Evolutionary conservation across 2,329 filamentous ascomycete genomes (phyloP).

Genomic region (Colletotrichum brevisporum): DNA sequence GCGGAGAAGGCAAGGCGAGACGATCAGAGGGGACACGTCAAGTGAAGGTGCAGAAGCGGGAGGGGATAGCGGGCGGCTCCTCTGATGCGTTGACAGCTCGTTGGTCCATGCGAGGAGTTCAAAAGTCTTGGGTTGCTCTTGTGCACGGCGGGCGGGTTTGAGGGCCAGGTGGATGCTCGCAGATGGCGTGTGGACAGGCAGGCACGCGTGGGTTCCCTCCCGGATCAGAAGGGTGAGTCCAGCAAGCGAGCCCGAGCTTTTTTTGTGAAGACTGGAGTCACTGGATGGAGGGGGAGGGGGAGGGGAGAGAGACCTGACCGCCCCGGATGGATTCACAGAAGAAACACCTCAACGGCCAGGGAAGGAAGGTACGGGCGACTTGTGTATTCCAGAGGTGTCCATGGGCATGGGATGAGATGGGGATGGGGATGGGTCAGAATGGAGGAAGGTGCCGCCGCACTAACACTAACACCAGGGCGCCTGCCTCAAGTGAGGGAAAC

Average conservation of each 20-base stretch:
- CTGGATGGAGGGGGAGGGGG: constrained; percentile 4
- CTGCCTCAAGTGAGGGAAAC: constrained; percentile 16
- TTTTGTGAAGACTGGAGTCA: neutral
- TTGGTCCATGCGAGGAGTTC: constrained; percentile 27
- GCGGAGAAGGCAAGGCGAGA: constrained; percentile 25
- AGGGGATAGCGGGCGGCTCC: constrained; percentile 24
- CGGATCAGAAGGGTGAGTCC: constrained; percentile 16
- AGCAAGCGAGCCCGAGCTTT: constrained; percentile 12
- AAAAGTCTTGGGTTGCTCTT: constrained; percentile 30
- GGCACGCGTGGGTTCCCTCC: constrained; percentile 35
- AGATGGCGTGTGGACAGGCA: constrained; percentile 1
- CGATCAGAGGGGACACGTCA: constrained; percentile 26
- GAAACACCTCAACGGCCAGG: constrained; percentile 2
- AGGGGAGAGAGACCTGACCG: neutral
- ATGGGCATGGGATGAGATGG: constrained; percentile 1
- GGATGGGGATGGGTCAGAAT: constrained; percentile 1
- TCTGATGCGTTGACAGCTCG: constrained; percentile 32
- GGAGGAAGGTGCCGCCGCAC: constrained; percentile 16
- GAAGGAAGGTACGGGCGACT: constrained; percentile 9
- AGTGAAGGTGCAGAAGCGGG: constrained; percentile 25
- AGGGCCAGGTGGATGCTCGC: constrained; percentile 20
- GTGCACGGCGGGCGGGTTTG: constrained; percentile 17
- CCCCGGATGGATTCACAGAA: neutral
- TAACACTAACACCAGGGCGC: neutral
- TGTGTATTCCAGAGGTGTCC: neutral